Percentiles rank a stretch among this genome's conserved stretches.
Evolutionary conservation across 305 asterid species (phyloP).

Genomic region (Solanum chacoense): DNA sequence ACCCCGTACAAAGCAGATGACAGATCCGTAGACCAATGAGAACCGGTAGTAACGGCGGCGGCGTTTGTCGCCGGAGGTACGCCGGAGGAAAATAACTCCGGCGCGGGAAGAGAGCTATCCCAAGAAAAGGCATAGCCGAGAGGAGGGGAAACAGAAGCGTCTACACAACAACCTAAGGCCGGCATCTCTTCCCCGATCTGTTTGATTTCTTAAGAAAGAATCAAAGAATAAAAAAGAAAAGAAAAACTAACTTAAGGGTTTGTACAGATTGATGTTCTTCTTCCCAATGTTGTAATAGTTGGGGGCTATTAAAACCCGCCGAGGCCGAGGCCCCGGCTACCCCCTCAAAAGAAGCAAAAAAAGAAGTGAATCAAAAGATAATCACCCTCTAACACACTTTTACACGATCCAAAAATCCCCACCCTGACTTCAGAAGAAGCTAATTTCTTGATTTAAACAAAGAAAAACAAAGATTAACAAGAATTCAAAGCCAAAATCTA

Average conservation of each 20-base stretch:
- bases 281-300: constrained; percentile 39
- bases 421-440: constrained; percentile 85
- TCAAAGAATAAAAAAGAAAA: constrained; percentile 30
- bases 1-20: constrained; percentile 59
- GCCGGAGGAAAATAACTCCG: constrained; percentile 21
- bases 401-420: constrained; percentile 58
- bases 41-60: constrained; percentile 7
- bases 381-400: constrained; percentile 31
- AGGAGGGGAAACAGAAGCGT: constrained; percentile 46
- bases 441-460: background rate
- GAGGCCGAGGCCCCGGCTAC: constrained; percentile 99
- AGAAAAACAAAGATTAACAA: background rate
- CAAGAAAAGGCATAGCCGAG: constrained; percentile 47
- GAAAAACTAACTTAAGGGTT: background rate
- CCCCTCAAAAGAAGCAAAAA: constrained; percentile 97
- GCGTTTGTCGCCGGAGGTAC: constrained; percentile 21
- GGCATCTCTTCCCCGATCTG: constrained; percentile 67
- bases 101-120: constrained; percentile 54
- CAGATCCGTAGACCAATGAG: constrained; percentile 58
- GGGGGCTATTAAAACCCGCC: constrained; percentile 99
- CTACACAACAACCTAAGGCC: constrained; percentile 67
- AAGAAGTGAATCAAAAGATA: constrained; percentile 52
- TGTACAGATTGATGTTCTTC: background rate
- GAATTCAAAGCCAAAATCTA: constrained; percentile 13
- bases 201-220: constrained; percentile 15